Conservation (phyloP, 2,329 filamentous ascomycete species). For the Neofusicoccum parvum region DNA sequence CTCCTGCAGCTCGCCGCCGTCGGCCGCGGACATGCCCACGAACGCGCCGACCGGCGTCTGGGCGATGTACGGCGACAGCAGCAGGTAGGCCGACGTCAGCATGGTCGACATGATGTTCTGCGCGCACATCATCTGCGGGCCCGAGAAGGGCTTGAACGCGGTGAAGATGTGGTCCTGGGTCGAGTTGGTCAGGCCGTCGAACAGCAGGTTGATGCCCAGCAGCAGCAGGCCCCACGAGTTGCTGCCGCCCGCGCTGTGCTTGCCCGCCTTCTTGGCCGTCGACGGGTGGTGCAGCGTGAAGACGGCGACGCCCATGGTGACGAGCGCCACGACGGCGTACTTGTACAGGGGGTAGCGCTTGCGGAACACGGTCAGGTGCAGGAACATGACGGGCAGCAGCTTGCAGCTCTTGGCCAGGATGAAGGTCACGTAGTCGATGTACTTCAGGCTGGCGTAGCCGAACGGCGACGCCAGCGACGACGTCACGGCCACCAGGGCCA, state of each 20-base stretch:
- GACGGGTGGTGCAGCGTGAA: conserved; percentile 82
- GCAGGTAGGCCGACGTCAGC: conserved; percentile 75
- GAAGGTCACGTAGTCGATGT: conserved; percentile 98
- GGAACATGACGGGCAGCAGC: conserved; percentile 95
- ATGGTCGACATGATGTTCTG: conserved; percentile 86
- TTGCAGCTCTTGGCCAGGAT: conserved; percentile 98
- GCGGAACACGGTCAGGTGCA: conserved; percentile 90
- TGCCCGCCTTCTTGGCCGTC: conserved; percentile 40
- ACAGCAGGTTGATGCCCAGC: conserved; percentile 84
- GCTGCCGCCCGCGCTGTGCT: conserved; percentile 54
- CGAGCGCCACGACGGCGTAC: conserved; percentile 87
- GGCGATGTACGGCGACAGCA: conserved; percentile 80
- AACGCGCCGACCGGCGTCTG: conserved; percentile 52
- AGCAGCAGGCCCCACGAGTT: conserved; percentile 79
- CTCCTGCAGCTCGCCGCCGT: conserved; percentile 73
- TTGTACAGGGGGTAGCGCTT: conserved; percentile 92
- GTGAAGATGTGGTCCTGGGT: conserved; percentile 94
- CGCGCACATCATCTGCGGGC: conserved; percentile 99
- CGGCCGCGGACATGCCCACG: conserved; percentile 43
- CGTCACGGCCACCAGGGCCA: conserved; percentile 83
- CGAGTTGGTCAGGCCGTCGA: conserved; percentile 94
- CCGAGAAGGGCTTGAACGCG: conserved; percentile 74
- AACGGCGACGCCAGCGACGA: conserved; percentile 91
- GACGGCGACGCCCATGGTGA: conserved; percentile 88
- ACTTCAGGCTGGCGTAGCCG: conserved; percentile 86